A percentile compares a stretch with the other conserved stretches of the same genome.
Conservation (phyloP, 106 monocot species). For the Ottelia alismoides region DNA sequence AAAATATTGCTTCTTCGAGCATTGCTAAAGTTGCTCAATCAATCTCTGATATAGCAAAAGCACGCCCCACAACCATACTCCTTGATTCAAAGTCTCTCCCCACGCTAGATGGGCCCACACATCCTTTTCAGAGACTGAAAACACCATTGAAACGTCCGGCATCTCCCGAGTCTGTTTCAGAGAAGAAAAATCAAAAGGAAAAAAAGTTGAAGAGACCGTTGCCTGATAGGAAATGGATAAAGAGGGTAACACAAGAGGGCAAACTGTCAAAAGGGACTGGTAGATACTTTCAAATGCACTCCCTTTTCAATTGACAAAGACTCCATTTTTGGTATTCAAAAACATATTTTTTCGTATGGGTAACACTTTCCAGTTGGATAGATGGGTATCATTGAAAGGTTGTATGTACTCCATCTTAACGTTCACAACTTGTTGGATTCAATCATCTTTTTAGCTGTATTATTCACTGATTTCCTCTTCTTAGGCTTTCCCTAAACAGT, state of each 20-base stretch:
- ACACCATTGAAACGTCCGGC: conserved; percentile 31
- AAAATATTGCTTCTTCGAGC: conserved; percentile 51
- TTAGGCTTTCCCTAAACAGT: too few species aligned
- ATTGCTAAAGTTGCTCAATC: conserved; percentile 61
- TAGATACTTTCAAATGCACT: conserved; percentile 17
- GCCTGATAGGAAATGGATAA: conserved; percentile 78
- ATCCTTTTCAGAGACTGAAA: conserved; percentile 66
- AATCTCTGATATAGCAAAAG: conserved; percentile 48
- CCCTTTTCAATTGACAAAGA: too few species aligned
- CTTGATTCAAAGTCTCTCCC: conserved; percentile 65
- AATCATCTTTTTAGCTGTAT: too few species aligned
- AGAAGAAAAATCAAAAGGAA: conserved; percentile 32
- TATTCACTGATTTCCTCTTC: too few species aligned
- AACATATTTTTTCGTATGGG: too few species aligned
- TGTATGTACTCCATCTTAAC: too few species aligned
- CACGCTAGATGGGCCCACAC: conserved; percentile 58
- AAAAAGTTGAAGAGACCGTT: conserved; percentile 52
- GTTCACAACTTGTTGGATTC: too few species aligned
- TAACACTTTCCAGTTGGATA: too few species aligned
- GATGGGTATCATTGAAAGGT: too few species aligned
- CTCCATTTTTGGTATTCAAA: too few species aligned
- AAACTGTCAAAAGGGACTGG: conserved; percentile 19
- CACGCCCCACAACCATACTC: conserved; percentile 71
- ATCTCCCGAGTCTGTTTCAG: conserved; percentile 22
- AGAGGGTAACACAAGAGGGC: conserved; percentile 7